Base-by-base conservation (phyloP, 148 eudicot species). In the Persicaria tinctoria region DNA sequence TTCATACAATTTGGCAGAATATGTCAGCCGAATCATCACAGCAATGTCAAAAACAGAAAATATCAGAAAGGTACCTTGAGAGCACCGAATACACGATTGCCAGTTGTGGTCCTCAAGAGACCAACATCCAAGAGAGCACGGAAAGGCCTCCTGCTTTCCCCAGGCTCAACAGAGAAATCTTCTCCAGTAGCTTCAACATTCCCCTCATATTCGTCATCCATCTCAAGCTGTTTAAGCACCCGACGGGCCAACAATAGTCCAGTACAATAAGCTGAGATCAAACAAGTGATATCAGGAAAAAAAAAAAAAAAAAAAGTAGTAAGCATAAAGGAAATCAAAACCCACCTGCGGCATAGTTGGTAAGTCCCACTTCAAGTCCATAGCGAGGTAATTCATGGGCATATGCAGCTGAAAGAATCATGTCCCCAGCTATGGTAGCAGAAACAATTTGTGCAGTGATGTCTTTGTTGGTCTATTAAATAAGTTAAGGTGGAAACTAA, bases 81-180 rank as follows among this genome's bases (percentile, higher is more conserved):
- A 74, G 97, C 97, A 77, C 97, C 97, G 84, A 92, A 92, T 7
- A 90, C 89, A 73, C 95, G 87, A 78, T 92, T 92, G 9, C 97
- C 97, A 0, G 97, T 92, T 6, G 97, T 92, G 4, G 97, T 92
- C 78, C 83, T 84, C 6, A 92, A 16, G 62, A 92, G 97, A 2
- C 97, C 97, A 73, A 92, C 92, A 88, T 92, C 97, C 51, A 92
- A 86, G 4, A 92, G 89, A 68, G 94, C 97, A 68, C 94, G 90
- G 88, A 89, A 92, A 16, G 94, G 97, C 83, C 94, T 88, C 83
- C 97, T 84, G 72, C 81, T 78, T 3, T 88, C 97, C 32, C 83
- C 86, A 63, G 94, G 94, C 75, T 92, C 97, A 76, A 92, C 94
- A 47, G 92, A 89, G 81, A 70, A 92, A 84, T 92, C 94, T 77